Evolutionary conservation across 1,139 yeast species (phyloP).

Genomic region (Hemisphaericaspora subhashii): DNA sequence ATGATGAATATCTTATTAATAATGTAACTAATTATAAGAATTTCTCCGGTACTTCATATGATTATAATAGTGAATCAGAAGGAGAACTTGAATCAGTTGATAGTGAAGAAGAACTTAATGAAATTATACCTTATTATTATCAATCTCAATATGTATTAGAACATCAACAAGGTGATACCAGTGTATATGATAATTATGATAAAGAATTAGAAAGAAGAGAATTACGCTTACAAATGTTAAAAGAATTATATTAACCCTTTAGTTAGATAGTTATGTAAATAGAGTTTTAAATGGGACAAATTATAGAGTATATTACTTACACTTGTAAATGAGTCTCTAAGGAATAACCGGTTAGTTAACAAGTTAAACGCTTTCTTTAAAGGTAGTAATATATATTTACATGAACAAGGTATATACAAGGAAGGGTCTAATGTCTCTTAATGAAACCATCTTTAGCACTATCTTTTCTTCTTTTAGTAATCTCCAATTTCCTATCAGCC

Average conservation of each 20-base stretch:
- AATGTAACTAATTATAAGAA: slow-evolving; percentile 28
- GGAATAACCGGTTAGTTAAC: too few relatives aligned
- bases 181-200: slow-evolving; percentile 21
- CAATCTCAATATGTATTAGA: neutral
- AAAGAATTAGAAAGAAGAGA: slow-evolving; percentile 40
- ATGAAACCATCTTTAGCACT: slow-evolving; percentile 36
- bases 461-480: slow-evolving; percentile 38
- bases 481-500: slow-evolving; percentile 39
- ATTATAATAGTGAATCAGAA: slow-evolving; percentile 10
- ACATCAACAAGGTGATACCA: slow-evolving; percentile 4
- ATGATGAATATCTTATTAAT: slow-evolving; percentile 29
- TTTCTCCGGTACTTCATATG: slow-evolving; percentile 31
- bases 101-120: slow-evolving; percentile 15
- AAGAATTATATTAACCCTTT: slow-evolving; percentile 23
- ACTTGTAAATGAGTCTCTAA: too few relatives aligned
- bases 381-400: slow-evolving; percentile 1
- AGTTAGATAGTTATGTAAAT: neutral
- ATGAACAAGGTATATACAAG: too few relatives aligned
- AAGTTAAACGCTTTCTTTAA: neutral
- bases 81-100: slow-evolving; percentile 11
- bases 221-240: slow-evolving; percentile 40
- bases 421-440: slow-evolving; percentile 44
- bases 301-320: too few relatives aligned
- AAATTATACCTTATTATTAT: slow-evolving; percentile 2
- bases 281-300: too few relatives aligned